A percentile compares a stretch with the other conserved stretches of the same genome.
Conservation (phyloP, 2,329 filamentous ascomycete genomes). For the Endoconidiophora laricicola region DNA sequence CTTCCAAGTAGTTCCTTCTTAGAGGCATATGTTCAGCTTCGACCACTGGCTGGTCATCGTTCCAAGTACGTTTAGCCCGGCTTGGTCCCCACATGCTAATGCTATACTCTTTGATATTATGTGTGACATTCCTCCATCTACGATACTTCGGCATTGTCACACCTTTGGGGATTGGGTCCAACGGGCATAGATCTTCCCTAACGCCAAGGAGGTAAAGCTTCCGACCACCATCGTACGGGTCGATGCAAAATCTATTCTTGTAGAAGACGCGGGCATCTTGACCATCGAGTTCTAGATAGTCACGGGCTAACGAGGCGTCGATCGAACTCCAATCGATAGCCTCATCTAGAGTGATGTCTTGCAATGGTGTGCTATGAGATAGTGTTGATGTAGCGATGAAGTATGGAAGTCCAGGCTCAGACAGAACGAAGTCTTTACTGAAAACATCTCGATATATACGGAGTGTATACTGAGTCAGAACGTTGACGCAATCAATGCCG, state of each 20-base stretch:
- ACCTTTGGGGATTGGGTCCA: slow-evolving; percentile 45
- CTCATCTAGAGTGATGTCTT: background rate
- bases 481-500: slow-evolving; percentile 23
- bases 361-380: slow-evolving; percentile 15
- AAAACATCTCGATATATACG: slow-evolving; percentile 70
- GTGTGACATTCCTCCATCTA: slow-evolving; percentile 23
- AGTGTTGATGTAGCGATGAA: slow-evolving; percentile 50
- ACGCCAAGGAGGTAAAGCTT: slow-evolving; percentile 40
- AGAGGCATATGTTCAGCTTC: slow-evolving; percentile 56
- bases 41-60: slow-evolving; percentile 63
- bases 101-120: slow-evolving; percentile 68
- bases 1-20: slow-evolving; percentile 71
- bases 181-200: slow-evolving; percentile 41
- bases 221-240: slow-evolving; percentile 45
- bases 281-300: slow-evolving; percentile 21
- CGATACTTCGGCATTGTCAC: slow-evolving; percentile 32
- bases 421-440: slow-evolving; percentile 63
- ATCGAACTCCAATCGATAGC: slow-evolving; percentile 49
- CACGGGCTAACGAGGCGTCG: slow-evolving; percentile 21
- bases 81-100: slow-evolving; percentile 53
- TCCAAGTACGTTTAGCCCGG: slow-evolving; percentile 35
- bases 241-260: slow-evolving; percentile 34
- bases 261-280: slow-evolving; percentile 33
- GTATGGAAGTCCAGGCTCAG: slow-evolving; percentile 54
- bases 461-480: slow-evolving; percentile 57